Percentiles rank a stretch among this genome's conserved stretches.
These are phyloP conservation scores for Xylaria sp. DNA, from an alignment of 2,329 filamentous ascomycete species.

Conservation along the genomic window DNA sequence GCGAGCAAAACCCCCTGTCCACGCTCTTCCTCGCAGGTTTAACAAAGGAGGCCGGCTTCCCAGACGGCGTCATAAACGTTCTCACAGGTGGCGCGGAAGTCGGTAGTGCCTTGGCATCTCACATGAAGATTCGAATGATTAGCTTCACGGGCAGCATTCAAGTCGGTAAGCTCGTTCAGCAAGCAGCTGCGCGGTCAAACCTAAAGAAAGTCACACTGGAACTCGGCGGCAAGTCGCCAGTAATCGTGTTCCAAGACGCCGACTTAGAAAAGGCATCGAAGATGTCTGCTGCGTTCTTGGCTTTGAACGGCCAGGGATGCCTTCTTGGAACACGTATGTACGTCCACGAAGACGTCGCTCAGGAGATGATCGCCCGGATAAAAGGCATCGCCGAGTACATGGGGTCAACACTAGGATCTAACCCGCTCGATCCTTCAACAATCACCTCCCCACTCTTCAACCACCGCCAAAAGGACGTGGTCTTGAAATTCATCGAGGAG, in stretches of 20 bases:
- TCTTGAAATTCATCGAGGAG: conserved; percentile 58
- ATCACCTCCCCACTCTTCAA: conserved; percentile 61
- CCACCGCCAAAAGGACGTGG: conserved; percentile 59
- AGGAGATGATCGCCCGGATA: conserved; percentile 69
- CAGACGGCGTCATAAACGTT: conserved; percentile 67
- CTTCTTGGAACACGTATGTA: conserved; percentile 67
- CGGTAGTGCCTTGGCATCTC: conserved; percentile 72
- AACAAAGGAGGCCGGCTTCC: conserved; percentile 78
- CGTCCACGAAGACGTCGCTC: conserved; percentile 62
- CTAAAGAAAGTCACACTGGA: conserved; percentile 74
- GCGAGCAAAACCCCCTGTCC: conserved; percentile 72
- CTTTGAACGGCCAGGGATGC: conserved; percentile 47
- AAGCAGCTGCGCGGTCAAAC: conserved; percentile 71
- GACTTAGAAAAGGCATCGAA: conserved; percentile 72
- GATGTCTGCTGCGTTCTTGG: conserved; percentile 45
- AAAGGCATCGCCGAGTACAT: conserved; percentile 53
- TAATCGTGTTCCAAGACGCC: conserved; percentile 72
- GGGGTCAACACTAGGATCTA: conserved; percentile 51
- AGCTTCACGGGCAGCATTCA: conserved; percentile 80
- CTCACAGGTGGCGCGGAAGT: conserved; percentile 69
- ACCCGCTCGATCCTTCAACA: conserved; percentile 50
- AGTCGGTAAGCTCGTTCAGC: conserved; percentile 78
- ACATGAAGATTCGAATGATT: conserved; percentile 76
- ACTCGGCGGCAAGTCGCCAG: conserved; percentile 74
- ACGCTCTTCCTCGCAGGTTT: conserved; percentile 71